Evolutionary conservation across 164 flowering plant species (phyloP).

Genomic region (Tinospora cordifolia): DNA sequence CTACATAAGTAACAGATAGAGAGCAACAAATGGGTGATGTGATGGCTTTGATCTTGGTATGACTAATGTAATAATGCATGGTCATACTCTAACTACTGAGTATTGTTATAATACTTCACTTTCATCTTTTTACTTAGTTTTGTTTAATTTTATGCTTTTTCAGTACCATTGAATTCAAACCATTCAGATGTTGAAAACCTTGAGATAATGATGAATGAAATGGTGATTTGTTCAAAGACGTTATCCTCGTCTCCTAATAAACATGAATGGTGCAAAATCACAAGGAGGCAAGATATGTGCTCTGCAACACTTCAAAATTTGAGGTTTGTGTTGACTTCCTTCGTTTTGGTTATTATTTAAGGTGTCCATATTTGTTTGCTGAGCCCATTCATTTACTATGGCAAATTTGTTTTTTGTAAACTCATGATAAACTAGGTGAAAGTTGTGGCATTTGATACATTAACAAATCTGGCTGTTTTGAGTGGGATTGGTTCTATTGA

Average conservation of each 20-base stretch:
- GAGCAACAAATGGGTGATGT: no score
- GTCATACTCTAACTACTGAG: no score
- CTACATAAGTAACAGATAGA: no score
- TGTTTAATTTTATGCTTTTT: slow-evolving; percentile 9
- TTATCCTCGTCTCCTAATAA: slow-evolving; percentile 29
- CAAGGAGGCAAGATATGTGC: slow-evolving; percentile 37
- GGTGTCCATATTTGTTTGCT: not conserved
- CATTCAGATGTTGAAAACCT: slow-evolving; percentile 50
- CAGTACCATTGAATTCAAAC: slow-evolving; percentile 56
- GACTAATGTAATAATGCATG: no score
- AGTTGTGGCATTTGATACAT: no score
- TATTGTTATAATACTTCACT: no score
- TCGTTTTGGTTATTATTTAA: not conserved
- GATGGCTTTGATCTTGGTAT: no score
- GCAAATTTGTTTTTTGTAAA: not conserved
- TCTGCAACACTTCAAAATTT: slow-evolving; percentile 50
- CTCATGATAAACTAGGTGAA: not conserved
- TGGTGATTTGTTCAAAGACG: slow-evolving; percentile 39
- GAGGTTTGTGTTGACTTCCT: slow-evolving; percentile 33
- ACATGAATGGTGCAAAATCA: slow-evolving; percentile 69
- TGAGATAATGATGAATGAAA: slow-evolving; percentile 49
- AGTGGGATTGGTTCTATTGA: no score
- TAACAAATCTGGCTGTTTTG: no score
- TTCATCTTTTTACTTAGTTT: no score
- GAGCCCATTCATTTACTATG: not conserved